Evolutionary conservation across 2,329 filamentous ascomycete genomes (phyloP), one percentile per base, ranked within the genome.

Genomic region (Scytalidium lignicola): DNA sequence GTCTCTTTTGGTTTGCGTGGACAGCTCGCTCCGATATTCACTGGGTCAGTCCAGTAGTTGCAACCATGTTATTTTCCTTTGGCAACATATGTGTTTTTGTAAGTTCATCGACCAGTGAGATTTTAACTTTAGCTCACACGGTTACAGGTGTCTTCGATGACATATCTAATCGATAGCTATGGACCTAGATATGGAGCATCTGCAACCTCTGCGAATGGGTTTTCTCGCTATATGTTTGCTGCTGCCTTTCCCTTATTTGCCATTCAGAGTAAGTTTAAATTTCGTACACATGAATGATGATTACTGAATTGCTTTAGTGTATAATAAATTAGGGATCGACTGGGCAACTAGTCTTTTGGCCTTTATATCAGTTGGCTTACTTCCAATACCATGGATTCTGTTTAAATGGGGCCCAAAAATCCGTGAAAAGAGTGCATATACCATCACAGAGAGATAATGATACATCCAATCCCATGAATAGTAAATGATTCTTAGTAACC

Each of bases 1-100:
- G 73, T 0, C 60, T 83, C 12, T 82, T 82, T 55, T 80, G 79
- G 76, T 80, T 80, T 52, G 78, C 71, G 0, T 83, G 80, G 79
- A 73, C 74, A 2, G 73, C 75, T 1, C 61, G 68, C 2, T 48
- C 55, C 1, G 67, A 65, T 3, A 59, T 74, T 2, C 70, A 71
- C 5, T 82, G 79, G 75, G 72, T 70, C 0, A 71, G 73, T 15
- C 72, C 78, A 0, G 69, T 74, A 0, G 59, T 74, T 0, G 74
- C 74, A 4, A 74, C 78, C 9, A 65, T 79, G 3, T 66, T 73
- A 0, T 82, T 83, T 57, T 75, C 75, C 0, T 79, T 74, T 70
- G 79, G 79, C 2, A 80, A 81, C 54, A 61, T 83, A 2, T 79
- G 73, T 51, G 65, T 84, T 3, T 83, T 83, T 48, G 46, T 48